Percentiles rank a stretch among this genome's conserved stretches.
These are phyloP conservation scores for Amanita exitialis DNA, from an alignment of 768 basidiomycete species.

Conservation along the genomic window DNA sequence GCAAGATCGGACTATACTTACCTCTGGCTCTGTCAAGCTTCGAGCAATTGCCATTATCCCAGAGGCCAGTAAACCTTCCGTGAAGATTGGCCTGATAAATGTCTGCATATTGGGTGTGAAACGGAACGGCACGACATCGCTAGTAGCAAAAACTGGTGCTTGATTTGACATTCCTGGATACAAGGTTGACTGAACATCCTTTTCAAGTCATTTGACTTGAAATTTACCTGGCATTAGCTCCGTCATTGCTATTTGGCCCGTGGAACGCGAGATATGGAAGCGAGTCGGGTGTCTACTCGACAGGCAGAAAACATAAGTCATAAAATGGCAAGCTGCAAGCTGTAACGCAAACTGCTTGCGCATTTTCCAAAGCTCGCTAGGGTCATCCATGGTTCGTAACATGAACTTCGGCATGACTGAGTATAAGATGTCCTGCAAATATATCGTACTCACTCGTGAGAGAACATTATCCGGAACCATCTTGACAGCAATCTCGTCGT, in stretches of 20 bases:
- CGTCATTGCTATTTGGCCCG: constrained; percentile 87
- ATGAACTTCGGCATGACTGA: constrained; percentile 58
- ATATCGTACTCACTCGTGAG: constrained; percentile 47
- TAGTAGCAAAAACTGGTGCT: constrained; percentile 60
- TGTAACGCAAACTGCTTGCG: constrained; percentile 94
- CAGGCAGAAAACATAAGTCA: constrained; percentile 82
- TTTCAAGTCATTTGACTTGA: not conserved
- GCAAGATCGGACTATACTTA: constrained; percentile 19
- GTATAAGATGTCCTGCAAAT: not conserved
- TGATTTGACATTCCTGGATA: constrained; percentile 29
- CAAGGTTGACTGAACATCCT: not conserved
- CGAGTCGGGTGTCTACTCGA: constrained; percentile 76
- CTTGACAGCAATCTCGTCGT: constrained; percentile 82
- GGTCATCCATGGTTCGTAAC: constrained; percentile 72
- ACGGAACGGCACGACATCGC: constrained; percentile 92
- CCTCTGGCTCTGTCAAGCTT: constrained; percentile 87
- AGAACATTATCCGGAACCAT: constrained; percentile 86
- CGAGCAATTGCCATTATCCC: constrained; percentile 88
- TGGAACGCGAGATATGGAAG: constrained; percentile 83
- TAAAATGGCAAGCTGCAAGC: constrained; percentile 80
- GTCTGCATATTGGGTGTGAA: constrained; percentile 94
- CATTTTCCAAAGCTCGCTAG: constrained; percentile 91
- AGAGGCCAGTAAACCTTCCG: constrained; percentile 81
- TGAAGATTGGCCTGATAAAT: constrained; percentile 82
- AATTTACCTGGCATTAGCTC: constrained; percentile 76